Conservation (phyloP, 768 basidiomycete species). For the Mycena epipterygia region DNA sequence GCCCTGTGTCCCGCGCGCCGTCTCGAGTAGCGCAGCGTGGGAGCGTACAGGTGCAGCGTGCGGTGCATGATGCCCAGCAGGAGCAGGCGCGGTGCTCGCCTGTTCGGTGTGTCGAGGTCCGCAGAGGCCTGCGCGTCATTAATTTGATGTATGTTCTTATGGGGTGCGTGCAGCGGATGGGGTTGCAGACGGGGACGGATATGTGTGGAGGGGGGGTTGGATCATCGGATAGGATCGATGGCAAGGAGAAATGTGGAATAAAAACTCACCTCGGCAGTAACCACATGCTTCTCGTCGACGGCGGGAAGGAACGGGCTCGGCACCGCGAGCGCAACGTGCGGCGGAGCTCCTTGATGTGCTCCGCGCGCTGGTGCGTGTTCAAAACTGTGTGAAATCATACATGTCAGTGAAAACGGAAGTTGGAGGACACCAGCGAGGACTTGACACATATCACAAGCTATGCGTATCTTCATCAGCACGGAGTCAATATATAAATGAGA, state of each 20-base stretch:
- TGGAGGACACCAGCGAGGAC: slow-evolving; percentile 69
- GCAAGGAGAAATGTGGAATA: no score
- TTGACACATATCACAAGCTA: slow-evolving; percentile 82
- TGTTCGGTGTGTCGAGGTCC: slow-evolving; percentile 78
- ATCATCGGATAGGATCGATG: no score
- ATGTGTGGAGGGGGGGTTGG: no score
- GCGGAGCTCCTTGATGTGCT: slow-evolving; percentile 73
- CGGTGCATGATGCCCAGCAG: slow-evolving; percentile 78
- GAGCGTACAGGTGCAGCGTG: slow-evolving; percentile 59
- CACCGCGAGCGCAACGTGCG: slow-evolving; percentile 55
- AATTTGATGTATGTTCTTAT: neutral
- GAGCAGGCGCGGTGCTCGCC: slow-evolving; percentile 76
- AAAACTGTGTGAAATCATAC: no score
- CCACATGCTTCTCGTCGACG: slow-evolving; percentile 14
- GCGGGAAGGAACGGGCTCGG: slow-evolving; percentile 34
- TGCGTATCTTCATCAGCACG: slow-evolving; percentile 38
- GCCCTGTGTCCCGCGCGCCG: slow-evolving; percentile 60
- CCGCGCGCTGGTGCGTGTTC: slow-evolving; percentile 77
- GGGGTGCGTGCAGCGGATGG: neutral
- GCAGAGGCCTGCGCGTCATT: slow-evolving; percentile 2
- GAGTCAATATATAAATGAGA: slow-evolving; percentile 40
- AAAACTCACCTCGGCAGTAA: neutral
- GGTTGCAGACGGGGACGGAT: no score
- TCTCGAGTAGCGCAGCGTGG: slow-evolving; percentile 64
- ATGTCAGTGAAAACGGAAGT: no score